phyloP scores from a whole-genome alignment of 352 stramenopile genomes.

The Phytophthora fragariae region DNA sequence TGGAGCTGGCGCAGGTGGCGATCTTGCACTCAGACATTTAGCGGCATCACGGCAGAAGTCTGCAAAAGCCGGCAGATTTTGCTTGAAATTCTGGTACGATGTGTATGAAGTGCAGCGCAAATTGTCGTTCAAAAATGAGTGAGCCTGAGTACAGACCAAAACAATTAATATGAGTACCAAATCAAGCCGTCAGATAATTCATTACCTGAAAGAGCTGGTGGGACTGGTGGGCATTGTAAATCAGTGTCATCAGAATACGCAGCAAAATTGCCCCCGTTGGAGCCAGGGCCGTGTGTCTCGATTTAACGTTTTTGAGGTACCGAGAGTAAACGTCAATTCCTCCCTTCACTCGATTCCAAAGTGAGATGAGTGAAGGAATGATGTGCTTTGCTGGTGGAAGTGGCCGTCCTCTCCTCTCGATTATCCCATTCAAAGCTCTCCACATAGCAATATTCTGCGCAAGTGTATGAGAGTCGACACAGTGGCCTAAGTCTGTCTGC shows the following conservation, averaged over 20 bases:
- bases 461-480: not conserved
- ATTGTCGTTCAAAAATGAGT: not conserved
- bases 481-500: not conserved
- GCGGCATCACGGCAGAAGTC: constrained; percentile 4
- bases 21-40: constrained; percentile 7
- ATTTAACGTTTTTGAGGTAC: constrained; percentile 14
- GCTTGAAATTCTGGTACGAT: constrained; percentile 1
- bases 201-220: constrained; percentile 9
- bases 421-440: constrained; percentile 1
- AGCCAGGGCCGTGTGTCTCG: not conserved
- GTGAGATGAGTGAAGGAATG: not conserved
- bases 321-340: constrained; percentile 11
- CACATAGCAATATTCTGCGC: constrained; percentile 5
- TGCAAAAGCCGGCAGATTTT: constrained; percentile 6
- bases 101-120: constrained; percentile 6
- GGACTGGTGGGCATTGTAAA: constrained; percentile 6
- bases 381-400: constrained; percentile 9
- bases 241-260: constrained; percentile 9
- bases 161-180: not conserved
- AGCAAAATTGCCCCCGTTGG: constrained; percentile 6
- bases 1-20: not conserved
- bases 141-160: not conserved
- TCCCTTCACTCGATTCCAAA: constrained; percentile 13
- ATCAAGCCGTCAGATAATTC: not conserved
- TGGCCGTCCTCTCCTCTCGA: not conserved